A percentile compares a stretch with the other conserved stretches of the same genome.
Conservation (phyloP, 371 early-diverging fungal species). For the Mucor racemosus region DNA sequence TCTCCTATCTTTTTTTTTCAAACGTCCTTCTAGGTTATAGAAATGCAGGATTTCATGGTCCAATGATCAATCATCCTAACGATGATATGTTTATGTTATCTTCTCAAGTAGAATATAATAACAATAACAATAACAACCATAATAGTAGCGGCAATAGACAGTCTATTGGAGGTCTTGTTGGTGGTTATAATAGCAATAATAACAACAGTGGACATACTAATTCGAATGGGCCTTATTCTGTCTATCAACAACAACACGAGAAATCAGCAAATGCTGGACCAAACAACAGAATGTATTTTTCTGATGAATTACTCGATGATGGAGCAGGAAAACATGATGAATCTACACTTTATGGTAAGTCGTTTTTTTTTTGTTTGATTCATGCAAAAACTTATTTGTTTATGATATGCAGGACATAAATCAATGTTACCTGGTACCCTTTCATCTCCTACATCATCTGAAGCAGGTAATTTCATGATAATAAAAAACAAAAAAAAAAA, state of each 20-base stretch:
- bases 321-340: not conserved
- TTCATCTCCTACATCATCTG: conserved; percentile 24
- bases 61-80: conserved; percentile 5
- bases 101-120: conserved; percentile 25
- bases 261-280: not conserved
- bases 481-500: not conserved
- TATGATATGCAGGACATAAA: conserved; percentile 10
- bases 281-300: conserved; percentile 15
- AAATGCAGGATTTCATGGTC: not conserved
- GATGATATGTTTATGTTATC: conserved; percentile 26
- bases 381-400: not conserved
- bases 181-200: conserved; percentile 4
- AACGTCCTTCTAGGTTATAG: not conserved
- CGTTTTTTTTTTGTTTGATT: not conserved
- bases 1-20: not conserved
- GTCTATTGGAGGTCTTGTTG: conserved; percentile 13
- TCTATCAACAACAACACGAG: conserved; percentile 16
- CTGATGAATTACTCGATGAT: conserved; percentile 23
- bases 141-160: conserved; percentile 2
- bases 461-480: conserved; percentile 18
- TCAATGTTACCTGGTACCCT: conserved; percentile 20
- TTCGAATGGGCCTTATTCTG: conserved; percentile 11
- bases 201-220: not conserved
- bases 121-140: not conserved
- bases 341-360: conserved; percentile 8